These are phyloP conservation scores for Hypoxylon sp. DNA, from an alignment of 2,329 filamentous ascomycete genomes.

Conservation along the genomic window DNA sequence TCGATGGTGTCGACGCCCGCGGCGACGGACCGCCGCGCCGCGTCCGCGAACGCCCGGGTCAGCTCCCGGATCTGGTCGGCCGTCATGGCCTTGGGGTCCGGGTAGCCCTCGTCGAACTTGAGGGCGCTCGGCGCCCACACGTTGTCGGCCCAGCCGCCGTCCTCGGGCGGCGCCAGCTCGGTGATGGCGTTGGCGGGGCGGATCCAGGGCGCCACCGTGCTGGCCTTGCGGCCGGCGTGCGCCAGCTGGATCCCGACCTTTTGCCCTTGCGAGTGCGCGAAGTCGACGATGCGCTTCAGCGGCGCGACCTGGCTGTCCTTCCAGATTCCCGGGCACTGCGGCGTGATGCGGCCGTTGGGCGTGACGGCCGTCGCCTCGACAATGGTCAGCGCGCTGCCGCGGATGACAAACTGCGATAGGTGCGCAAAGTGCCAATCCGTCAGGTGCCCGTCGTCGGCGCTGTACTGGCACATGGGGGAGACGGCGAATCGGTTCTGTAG, in stretches of 20 bases:
- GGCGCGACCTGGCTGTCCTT: conserved; percentile 83
- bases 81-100: conserved; percentile 63
- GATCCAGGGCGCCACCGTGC: conserved; percentile 74
- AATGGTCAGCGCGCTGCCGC: conserved; percentile 79
- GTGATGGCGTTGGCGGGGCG: conserved; percentile 59
- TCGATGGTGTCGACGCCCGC: conserved; percentile 64
- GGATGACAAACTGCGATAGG: conserved; percentile 79
- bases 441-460: conserved; percentile 71
- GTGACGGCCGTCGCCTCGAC: conserved; percentile 83
- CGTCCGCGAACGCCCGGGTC: conserved; percentile 66
- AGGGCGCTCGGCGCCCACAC: conserved; percentile 64
- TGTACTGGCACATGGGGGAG: conserved; percentile 72
- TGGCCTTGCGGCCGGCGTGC: conserved; percentile 81
- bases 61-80: conserved; percentile 64
- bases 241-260: conserved; percentile 83
- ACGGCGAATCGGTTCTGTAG: conserved; percentile 69
- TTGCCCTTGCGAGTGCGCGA: conserved; percentile 81
- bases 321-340: conserved; percentile 85
- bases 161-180: conserved; percentile 64
- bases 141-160: conserved; percentile 68
- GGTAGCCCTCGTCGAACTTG: conserved; percentile 70
- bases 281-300: conserved; percentile 77
- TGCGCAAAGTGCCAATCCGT: conserved; percentile 87
- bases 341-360: conserved; percentile 83
- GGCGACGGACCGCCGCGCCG: conserved; percentile 67